phyloP scores from a whole-genome alignment of 2,329 filamentous ascomycete genomes.

The Aspergillus terreus region DNA sequence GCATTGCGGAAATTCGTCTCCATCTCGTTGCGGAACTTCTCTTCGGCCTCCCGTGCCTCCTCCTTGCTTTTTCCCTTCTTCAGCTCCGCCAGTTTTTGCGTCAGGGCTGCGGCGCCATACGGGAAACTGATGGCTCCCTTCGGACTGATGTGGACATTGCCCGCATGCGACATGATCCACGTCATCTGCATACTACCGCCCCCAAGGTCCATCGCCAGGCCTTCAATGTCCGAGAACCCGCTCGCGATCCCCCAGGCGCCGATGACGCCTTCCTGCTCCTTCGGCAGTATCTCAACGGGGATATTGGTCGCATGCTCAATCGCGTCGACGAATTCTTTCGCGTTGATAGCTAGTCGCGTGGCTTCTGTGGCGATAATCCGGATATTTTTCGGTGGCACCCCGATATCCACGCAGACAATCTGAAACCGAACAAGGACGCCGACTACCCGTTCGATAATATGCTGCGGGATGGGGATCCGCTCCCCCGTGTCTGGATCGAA shows the following conservation, averaged over 20 bases:
- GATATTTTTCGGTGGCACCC: conserved; percentile 60
- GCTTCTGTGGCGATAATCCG: conserved; percentile 84
- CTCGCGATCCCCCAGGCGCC: conserved; percentile 80
- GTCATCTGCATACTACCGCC: conserved; percentile 66
- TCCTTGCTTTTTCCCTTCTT: conserved; percentile 35
- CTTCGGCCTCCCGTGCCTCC: conserved; percentile 41
- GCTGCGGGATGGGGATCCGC: conserved; percentile 51
- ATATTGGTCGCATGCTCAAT: conserved; percentile 63
- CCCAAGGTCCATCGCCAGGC: conserved; percentile 79
- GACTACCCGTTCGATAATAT: conserved; percentile 63
- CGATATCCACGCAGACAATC: conserved; percentile 63
- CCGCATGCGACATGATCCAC: conserved; percentile 56
- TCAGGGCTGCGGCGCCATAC: conserved; percentile 65
- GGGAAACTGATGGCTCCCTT: conserved; percentile 61
- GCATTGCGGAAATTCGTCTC: conserved; percentile 55
- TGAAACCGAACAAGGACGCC: conserved; percentile 67
- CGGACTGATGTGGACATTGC: conserved; percentile 50
- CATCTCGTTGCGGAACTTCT: conserved; percentile 39
- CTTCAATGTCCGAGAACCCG: conserved; percentile 64
- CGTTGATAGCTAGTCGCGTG: conserved; percentile 73
- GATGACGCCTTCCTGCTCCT: conserved; percentile 73
- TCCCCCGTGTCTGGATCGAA: conserved; percentile 31
- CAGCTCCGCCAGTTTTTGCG: conserved; percentile 51
- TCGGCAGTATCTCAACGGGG: conserved; percentile 67
- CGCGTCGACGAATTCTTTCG: conserved; percentile 61